Base-by-base conservation (phyloP, 1,284 basidiomycete genomes). In the Kwoniella shivajii region DNA sequence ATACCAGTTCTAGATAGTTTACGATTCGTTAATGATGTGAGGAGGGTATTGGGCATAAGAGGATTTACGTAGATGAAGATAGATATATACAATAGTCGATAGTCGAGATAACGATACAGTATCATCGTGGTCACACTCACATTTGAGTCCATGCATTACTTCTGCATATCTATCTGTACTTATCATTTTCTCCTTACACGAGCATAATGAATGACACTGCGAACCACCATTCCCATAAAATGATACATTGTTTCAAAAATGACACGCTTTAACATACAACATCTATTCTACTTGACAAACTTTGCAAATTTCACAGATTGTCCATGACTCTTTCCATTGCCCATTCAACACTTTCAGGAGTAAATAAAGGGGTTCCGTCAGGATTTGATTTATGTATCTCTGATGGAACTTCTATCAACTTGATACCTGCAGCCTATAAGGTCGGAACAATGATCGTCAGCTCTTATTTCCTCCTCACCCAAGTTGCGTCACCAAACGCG, bases 1-100 rank as follows among this genome's bases (percentile, higher is more conserved):
- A 82, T 99, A 20, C 95, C 95, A 20, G 88, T 99, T 45, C 84
- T 99, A 55, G 95, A 99, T 78, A 93, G 90, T 50, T 79, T 99
- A 58, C 85, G 95, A 30, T 99, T 99, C 78, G 96, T 94, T 4
- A 89, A 86, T 58, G 95, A 99, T 74, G 95, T 99, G 22, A 85
- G 95, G 63, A 85, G 90, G 65, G 88, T 99, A 29, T 82, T 99
- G 47, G 93, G 95, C 52, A 85, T 98, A 59, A 69, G 77, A 30
- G 77, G 77, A 22, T 79, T 78, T 55, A 67, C 58, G 29, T 74
- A 33, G 36, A 30, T 48, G 6, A 18, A 16, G n/a, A 16, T 13
- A 9, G 34, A n/a, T n/a, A n/a, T n/a, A 36, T 14, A 22, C 24
- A 26, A 22, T 43, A 43, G 14, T 18, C n/a, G 10, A 36, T 36